Evolutionary conservation across 2,329 filamentous ascomycete species (phyloP).

Genomic region (Pseudogymnoascus sp.): DNA sequence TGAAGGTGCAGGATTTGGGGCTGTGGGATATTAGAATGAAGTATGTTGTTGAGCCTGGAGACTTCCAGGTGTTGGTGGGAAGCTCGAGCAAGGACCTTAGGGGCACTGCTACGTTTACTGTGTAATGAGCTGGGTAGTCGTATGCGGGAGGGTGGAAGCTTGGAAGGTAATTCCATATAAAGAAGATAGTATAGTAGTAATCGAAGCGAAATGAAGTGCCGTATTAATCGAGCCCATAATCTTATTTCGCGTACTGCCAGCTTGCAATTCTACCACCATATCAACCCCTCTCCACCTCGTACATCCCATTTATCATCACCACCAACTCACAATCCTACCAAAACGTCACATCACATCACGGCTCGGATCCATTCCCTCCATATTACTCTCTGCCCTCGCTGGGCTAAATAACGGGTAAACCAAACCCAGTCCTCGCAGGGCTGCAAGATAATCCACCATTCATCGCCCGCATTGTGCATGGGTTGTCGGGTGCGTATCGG

Average conservation of each 20-base stretch:
- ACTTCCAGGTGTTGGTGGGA: constrained; percentile 59
- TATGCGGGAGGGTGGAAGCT: background rate
- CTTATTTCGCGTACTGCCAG: background rate
- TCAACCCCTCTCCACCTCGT: background rate
- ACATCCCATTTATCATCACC: background rate
- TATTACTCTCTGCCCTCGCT: background rate
- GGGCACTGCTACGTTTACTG: constrained; percentile 50
- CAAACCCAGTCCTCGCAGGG: background rate
- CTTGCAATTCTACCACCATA: background rate
- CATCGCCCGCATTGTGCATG: background rate
- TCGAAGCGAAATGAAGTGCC: background rate
- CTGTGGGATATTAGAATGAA: constrained; percentile 66
- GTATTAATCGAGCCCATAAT: background rate
- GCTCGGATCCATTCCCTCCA: background rate
- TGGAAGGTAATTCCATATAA: too few relatives aligned
- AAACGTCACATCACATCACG: background rate
- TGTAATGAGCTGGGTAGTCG: constrained; percentile 23
- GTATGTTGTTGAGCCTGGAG: constrained; percentile 67
- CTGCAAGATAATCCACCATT: constrained; percentile 2
- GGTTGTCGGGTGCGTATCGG: background rate
- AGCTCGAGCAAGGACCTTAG: constrained; percentile 50
- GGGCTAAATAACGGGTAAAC: background rate
- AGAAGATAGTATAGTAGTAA: background rate
- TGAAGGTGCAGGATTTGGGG: constrained; percentile 62
- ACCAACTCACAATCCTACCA: background rate